Base-by-base conservation (phyloP, 139 green algal genomes). In the Closterium sp. region DNA sequence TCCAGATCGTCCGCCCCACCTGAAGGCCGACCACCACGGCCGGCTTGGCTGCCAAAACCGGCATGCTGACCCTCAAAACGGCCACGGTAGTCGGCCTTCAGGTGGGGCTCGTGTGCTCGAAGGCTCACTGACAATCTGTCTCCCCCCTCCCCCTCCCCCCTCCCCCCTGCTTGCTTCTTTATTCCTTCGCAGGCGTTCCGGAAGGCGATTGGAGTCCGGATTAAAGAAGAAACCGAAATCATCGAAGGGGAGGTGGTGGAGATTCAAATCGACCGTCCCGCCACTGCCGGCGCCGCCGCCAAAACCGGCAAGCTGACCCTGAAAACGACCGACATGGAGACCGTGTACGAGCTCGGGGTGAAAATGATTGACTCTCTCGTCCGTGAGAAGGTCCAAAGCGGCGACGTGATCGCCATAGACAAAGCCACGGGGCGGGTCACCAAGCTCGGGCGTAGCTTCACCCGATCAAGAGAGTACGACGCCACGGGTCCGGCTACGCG, bases 171-270 rank as follows among this genome's bases (percentile, higher is more conserved):
- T 66, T 66, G 38, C 16, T 1, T 66, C 12, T 66, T 66, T 66
- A 8, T 10, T 10, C 38, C 38, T 21, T 66, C 38, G 16, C 96
- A 98, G 96, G 97, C 98, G 0, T 99, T 99, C 92, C 96, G 98
- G 43, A 99, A 99, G 91, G 97, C 98, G 35, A 99, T 99, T 36
- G 98, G 98, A 7, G 97, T 99, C 33, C 95, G 97, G 30, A 99
- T 99, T 92, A 98, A 98, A 94, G 98, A 99, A 93, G 98, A 99
- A 95, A 98, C 96, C 34, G 98, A 99, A 92, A 96, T 99, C 66
- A 99, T 99, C 30, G 98, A 99, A 94, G 98, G 98, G 9, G 98
- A 99, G 96, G 96, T 99, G 43, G 98, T 99, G 91, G 98, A 99
- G 93, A 96, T 99, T 43, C 97, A 99, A 90, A 98, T 99, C 84